Conservation (phyloP, 371 early-diverging fungal genomes). For the Basidiobolus heterosporus region DNA sequence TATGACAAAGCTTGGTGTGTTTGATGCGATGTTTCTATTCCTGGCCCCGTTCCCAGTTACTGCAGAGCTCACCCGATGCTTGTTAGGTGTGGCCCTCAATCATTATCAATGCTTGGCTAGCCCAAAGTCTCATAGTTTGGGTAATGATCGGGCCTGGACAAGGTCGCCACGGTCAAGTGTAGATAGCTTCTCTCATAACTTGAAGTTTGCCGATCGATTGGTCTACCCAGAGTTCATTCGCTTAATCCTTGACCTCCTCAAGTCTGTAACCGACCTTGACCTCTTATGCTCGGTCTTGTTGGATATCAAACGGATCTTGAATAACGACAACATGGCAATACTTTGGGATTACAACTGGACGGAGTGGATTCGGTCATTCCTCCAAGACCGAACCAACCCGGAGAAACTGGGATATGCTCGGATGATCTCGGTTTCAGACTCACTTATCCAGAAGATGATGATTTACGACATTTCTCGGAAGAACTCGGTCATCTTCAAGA, state of each 20-base stretch:
- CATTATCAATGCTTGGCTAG: constrained; percentile 15
- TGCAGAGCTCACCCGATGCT: constrained; percentile 17
- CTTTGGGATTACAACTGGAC: constrained; percentile 21
- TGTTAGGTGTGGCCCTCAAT: constrained; percentile 16
- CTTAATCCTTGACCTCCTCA: constrained; percentile 15
- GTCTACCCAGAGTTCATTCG: constrained; percentile 18
- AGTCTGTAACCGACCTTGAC: constrained; percentile 13
- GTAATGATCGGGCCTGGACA: constrained; percentile 5
- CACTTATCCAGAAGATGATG: constrained; percentile 22
- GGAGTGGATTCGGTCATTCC: constrained; percentile 15
- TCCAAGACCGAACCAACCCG: constrained; percentile 13
- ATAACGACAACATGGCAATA: constrained; percentile 18
- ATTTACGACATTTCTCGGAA: constrained; percentile 18
- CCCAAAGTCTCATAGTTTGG: background rate
- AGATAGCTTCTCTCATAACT: constrained; percentile 2
- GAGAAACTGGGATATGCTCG: constrained; percentile 15
- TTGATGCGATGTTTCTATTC: constrained; percentile 12
- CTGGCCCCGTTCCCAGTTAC: constrained; percentile 15
- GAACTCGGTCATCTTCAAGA: constrained; percentile 12
- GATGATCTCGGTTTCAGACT: constrained; percentile 13
- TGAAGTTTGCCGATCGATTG: constrained; percentile 15
- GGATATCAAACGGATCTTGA: constrained; percentile 18
- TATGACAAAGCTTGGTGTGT: constrained; percentile 15
- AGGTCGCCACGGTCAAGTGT: background rate
- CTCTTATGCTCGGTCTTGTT: constrained; percentile 17